Evolutionary conservation across 768 basidiomycete species (phyloP).

Genomic region (Kwoniella pini): DNA sequence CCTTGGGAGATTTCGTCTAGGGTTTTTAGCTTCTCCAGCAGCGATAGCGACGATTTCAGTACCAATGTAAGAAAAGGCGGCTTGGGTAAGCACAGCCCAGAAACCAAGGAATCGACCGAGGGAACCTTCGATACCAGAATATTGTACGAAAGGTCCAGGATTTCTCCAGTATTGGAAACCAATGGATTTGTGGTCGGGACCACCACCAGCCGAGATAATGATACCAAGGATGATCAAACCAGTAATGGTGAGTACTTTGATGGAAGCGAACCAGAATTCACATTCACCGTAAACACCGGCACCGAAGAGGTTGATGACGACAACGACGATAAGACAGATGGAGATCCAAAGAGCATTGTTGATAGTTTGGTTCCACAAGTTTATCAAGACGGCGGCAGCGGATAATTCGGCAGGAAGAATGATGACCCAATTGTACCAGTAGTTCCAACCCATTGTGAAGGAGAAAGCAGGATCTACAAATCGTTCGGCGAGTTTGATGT

Average conservation of each 20-base stretch:
- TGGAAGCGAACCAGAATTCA: conserved; percentile 86
- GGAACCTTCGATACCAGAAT: conserved; percentile 62
- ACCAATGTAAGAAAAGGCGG: conserved; percentile 84
- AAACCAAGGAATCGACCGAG: conserved; percentile 77
- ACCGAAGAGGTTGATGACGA: conserved; percentile 59
- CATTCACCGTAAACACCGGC: conserved; percentile 57
- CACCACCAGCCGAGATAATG: conserved; percentile 84
- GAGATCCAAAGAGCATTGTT: conserved; percentile 76
- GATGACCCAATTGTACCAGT: conserved; percentile 56
- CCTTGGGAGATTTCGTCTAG: conserved; percentile 65
- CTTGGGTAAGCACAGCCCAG: conserved; percentile 71
- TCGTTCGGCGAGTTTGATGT: conserved; percentile 50
- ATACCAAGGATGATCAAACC: conserved; percentile 63
- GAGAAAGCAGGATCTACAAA: conserved; percentile 61
- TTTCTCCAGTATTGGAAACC: conserved; percentile 73
- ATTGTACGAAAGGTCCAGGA: conserved; percentile 84
- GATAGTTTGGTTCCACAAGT: conserved; percentile 57
- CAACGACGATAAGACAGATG: conserved; percentile 71
- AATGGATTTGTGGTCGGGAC: conserved; percentile 63
- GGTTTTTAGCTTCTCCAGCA: conserved; percentile 74
- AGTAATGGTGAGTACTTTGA: conserved; percentile 70
- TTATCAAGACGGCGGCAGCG: conserved; percentile 73
- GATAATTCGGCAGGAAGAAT: conserved; percentile 72
- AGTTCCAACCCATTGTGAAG: conserved; percentile 44
- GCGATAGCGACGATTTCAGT: conserved; percentile 77